Conservation (phyloP, 495 filamentous ascomycete species). For the Hypoxylon lenormandii region DNA sequence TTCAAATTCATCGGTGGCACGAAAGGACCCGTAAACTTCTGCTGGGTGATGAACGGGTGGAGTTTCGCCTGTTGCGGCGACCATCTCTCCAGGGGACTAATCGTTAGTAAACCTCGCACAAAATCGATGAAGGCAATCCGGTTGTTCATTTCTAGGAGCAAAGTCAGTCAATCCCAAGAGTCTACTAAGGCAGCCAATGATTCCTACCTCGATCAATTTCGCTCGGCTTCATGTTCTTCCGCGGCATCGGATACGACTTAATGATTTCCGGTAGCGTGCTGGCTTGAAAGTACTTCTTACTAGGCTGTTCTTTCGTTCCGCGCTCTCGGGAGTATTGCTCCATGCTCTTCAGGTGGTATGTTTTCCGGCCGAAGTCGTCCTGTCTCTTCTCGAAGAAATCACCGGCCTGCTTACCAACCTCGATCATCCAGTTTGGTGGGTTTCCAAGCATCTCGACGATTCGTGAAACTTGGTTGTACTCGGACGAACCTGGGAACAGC, state of each 20-base stretch:
- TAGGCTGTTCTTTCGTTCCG: conserved; percentile 95
- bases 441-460: conserved; percentile 99
- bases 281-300: conserved; percentile 98
- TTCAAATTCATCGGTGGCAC: conserved; percentile 98
- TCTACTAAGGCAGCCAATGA: conserved; percentile 36
- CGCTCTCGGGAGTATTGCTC: conserved; percentile 97
- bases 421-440: conserved; percentile 98
- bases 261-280: conserved; percentile 96
- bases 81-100: conserved; percentile 97
- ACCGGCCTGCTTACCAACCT: conserved; percentile 97
- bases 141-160: conserved; percentile 84
- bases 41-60: conserved; percentile 98
- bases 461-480: conserved; percentile 97
- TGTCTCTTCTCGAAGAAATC: conserved; percentile 97
- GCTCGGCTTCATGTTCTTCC: conserved; percentile 98
- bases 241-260: conserved; percentile 94
- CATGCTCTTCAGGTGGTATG: conserved; percentile 93
- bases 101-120: conserved; percentile 91
- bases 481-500: conserved; percentile 95
- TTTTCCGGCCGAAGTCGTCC: conserved; percentile 87
- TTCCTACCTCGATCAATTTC: conserved; percentile 91
- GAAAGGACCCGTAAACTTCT: conserved; percentile 95
- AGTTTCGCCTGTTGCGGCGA: conserved; percentile 97
- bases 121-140: conserved; percentile 99
- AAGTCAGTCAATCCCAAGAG: conserved; percentile 12